Percentiles rank a stretch among this genome's conserved stretches.
Conservation (phyloP, 805 yeast species). For the Kodamaea lidongshanica region DNA sequence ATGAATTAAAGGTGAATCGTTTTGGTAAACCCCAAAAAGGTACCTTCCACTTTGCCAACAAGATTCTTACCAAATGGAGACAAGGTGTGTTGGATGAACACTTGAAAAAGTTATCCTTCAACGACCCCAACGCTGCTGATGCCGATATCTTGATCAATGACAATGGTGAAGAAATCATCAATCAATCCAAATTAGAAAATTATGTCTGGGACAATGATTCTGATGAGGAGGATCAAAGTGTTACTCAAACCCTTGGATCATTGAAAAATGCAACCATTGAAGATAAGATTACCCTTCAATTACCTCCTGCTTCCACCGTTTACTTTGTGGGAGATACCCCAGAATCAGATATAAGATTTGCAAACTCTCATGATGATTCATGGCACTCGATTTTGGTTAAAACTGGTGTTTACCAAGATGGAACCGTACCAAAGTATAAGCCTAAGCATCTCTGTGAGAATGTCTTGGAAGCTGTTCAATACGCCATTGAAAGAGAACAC, state of each 20-base stretch:
- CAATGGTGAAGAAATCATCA: constrained; percentile 40
- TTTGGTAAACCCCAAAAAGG: constrained; percentile 89
- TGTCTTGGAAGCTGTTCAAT: constrained; percentile 76
- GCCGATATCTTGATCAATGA: constrained; percentile 39
- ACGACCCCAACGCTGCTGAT: constrained; percentile 38
- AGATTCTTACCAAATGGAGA: constrained; percentile 72
- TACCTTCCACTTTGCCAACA: constrained; percentile 78
- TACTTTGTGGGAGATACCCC: constrained; percentile 90
- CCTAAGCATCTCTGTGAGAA: constrained; percentile 71
- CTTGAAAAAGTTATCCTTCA: constrained; percentile 46
- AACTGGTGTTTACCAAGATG: constrained; percentile 82
- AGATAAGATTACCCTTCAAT: constrained; percentile 43
- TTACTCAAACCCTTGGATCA: constrained; percentile 15
- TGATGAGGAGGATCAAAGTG: constrained; percentile 10
- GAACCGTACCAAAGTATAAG: constrained; percentile 69
- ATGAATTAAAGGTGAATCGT: constrained; percentile 69
- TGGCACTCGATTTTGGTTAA: constrained; percentile 83
- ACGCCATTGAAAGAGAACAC: constrained; percentile 79
- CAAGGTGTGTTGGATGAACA: constrained; percentile 70
- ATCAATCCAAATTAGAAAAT: constrained; percentile 36
- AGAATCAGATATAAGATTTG: constrained; percentile 81
- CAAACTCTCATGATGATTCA: constrained; percentile 76
- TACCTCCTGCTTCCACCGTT: constrained; percentile 81
- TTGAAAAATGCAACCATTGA: constrained; percentile 17
- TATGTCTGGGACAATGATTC: constrained; percentile 27